Percentiles rank a stretch among this genome's conserved stretches.
Conservation (phyloP, 176 grass and related monocot species). For the Paspalum notatum region DNA sequence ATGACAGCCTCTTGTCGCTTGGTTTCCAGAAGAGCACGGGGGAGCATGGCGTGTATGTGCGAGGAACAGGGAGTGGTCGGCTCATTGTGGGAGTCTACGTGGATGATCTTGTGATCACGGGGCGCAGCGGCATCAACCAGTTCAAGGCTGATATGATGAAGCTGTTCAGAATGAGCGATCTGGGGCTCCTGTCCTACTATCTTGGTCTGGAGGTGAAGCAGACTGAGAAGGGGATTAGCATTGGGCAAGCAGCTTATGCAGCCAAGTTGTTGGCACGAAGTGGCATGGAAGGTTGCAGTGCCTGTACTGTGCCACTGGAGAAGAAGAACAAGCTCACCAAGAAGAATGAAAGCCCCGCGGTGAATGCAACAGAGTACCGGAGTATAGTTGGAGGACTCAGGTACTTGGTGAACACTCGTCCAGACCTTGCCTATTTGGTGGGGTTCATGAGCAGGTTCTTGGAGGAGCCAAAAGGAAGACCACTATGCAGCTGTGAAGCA, state of each 20-base stretch:
- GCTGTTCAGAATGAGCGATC: not conserved
- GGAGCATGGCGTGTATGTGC: not conserved
- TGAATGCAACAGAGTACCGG: not conserved
- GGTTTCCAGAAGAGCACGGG: not conserved
- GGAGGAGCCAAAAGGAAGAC: no score
- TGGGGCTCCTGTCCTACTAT: not conserved
- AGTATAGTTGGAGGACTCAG: slow-evolving; percentile 1
- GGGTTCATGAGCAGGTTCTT: not conserved
- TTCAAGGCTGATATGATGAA: no score
- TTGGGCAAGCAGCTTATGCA: not conserved
- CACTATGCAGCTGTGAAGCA: no score
- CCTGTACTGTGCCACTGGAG: not conserved
- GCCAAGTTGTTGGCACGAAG: not conserved
- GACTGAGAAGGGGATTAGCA: not conserved
- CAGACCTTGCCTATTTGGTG: not conserved
- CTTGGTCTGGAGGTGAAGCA: not conserved
- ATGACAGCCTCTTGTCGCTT: not conserved
- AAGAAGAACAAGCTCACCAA: not conserved
- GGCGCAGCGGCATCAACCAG: not conserved
- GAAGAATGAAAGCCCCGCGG: not conserved
- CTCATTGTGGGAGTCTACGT: not conserved
- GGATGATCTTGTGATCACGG: not conserved
- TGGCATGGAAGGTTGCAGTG: not conserved
- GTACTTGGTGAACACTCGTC: not conserved
- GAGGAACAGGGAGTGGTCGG: not conserved